Evolutionary conservation across 192 early-diverging fungal genomes (phyloP).

Genomic region (Gaertneriomyces sp.): DNA sequence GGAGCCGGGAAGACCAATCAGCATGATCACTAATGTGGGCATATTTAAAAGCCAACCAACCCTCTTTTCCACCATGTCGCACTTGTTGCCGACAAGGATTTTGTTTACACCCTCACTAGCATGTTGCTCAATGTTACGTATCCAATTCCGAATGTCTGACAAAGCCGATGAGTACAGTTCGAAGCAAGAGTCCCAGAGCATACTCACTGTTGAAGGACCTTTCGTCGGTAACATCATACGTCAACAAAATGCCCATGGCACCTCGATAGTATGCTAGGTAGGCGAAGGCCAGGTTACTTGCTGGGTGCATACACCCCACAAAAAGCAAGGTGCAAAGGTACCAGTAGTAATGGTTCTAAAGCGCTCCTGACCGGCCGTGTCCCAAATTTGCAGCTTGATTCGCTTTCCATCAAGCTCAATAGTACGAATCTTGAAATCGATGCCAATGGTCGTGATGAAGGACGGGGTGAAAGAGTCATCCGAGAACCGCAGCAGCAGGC

Average conservation of each 20-base stretch:
- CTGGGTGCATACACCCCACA: not conserved
- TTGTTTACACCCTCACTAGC: slow-evolving; percentile 98
- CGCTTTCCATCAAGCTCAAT: slow-evolving; percentile 98
- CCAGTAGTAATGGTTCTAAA: slow-evolving; percentile 98
- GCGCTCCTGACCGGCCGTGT: slow-evolving; percentile 98
- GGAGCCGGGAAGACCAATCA: not conserved
- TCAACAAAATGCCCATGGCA: slow-evolving; percentile 97
- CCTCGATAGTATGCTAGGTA: slow-evolving; percentile 92
- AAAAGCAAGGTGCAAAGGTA: slow-evolving; percentile 30
- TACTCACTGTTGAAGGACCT: slow-evolving; percentile 90
- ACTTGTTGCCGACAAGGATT: slow-evolving; percentile 99
- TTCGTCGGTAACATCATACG: slow-evolving; percentile 99
- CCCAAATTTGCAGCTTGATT: slow-evolving; percentile 99
- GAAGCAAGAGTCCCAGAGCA: not conserved
- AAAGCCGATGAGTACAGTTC: not conserved
- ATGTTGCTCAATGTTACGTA: slow-evolving; percentile 98
- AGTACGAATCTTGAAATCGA: slow-evolving; percentile 99
- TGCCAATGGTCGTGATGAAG: slow-evolving; percentile 99
- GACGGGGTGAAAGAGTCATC: slow-evolving; percentile 99
- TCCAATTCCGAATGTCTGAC: slow-evolving; percentile 97
- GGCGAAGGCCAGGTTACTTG: not conserved
- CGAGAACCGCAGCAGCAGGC: slow-evolving; percentile 93
- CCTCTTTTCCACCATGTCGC: slow-evolving; percentile 95
- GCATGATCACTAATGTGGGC: not conserved
- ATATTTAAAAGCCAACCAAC: slow-evolving; percentile 35